Evolutionary conservation across 1,284 basidiomycete species (phyloP), one percentile per base, ranked within the genome.

Genomic region (Moesziomyces parantarcticus): DNA sequence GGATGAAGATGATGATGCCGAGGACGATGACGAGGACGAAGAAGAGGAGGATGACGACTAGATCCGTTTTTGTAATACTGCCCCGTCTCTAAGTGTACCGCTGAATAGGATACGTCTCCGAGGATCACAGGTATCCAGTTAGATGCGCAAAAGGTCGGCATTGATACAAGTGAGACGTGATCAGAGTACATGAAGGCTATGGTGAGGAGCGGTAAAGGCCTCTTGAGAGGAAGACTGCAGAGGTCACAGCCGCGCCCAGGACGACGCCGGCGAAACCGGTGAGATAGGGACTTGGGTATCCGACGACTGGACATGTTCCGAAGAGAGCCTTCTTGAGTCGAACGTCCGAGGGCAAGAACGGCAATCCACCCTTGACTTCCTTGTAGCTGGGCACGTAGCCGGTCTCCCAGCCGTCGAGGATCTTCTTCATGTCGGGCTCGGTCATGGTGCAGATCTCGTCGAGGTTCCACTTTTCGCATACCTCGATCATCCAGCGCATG

Each of bases 401-500:
- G 4, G 66, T 52, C 50, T 84, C 78, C 84, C 84, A 85, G 3
- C 84, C 84, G 2, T 76, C 76, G 26, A 84, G 69, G 34, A 86
- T 76, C 23, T 65, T 61, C 0, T 77, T 57, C 69, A 80, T 78
- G 54, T 82, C 81, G 10, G 82, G 84, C 32, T 91, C 88, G 79
- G 91, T 88, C 77, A 94, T 86, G 56, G 84, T 77, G 11, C 89
- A 88, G 47, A 94, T 88, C 61, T 94, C 90, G 58, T 91, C 90
- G 85, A 94, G 86, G 26, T 88, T 85, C 92, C 94, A 98, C 39
- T 86, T 85, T 66, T 93, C 92, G 85, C 94, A 97, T 5, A 97
- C 87, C 56, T 89, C 88, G 26, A 92, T 90, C 92, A 98, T 97
- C 95, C 94, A 98, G 72, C 88, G 88, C 96, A 99, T 99, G 80